Evolutionary conservation across 768 basidiomycete species (phyloP).

Genomic region (Boletus vinaceobasis): DNA sequence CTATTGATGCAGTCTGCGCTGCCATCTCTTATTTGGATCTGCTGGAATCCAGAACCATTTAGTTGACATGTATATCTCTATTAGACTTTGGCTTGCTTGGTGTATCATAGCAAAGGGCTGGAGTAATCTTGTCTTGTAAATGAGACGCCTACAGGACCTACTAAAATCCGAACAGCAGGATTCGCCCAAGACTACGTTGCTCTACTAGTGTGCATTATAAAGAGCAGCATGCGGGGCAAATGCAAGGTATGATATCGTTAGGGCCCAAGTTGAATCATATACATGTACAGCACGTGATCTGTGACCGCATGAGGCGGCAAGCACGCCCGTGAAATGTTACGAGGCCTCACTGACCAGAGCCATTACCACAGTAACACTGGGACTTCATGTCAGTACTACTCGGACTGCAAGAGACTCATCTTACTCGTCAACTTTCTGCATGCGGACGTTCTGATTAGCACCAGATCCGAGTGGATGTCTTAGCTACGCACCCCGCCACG

Average conservation of each 20-base stretch:
- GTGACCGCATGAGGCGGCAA: neutral
- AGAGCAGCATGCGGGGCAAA: neutral
- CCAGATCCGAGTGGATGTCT: conserved; percentile 1
- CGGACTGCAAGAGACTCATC: conserved; percentile 24
- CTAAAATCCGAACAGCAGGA: neutral
- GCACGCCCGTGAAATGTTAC: conserved; percentile 20
- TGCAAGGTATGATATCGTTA: neutral
- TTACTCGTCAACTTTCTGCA: conserved; percentile 79
- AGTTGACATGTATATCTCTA: conserved; percentile 25
- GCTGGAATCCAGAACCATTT: conserved; percentile 20
- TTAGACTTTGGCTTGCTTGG: conserved; percentile 20
- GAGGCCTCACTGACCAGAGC: conserved; percentile 63
- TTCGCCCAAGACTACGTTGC: neutral
- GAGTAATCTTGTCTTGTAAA: neutral
- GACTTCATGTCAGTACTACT: conserved; percentile 8
- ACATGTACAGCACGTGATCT: neutral
- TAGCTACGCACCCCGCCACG: conserved; percentile 66
- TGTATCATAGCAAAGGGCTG: conserved; percentile 29
- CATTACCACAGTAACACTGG: conserved; percentile 69
- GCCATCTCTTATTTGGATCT: conserved; percentile 12
- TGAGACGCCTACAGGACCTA: neutral
- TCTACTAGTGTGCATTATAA: neutral
- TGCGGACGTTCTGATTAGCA: conserved; percentile 3
- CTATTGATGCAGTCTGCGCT: neutral
- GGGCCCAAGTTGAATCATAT: neutral